phyloP scores from a whole-genome alignment of 805 yeast genomes.

The Kockiozyma suomiensis region DNA sequence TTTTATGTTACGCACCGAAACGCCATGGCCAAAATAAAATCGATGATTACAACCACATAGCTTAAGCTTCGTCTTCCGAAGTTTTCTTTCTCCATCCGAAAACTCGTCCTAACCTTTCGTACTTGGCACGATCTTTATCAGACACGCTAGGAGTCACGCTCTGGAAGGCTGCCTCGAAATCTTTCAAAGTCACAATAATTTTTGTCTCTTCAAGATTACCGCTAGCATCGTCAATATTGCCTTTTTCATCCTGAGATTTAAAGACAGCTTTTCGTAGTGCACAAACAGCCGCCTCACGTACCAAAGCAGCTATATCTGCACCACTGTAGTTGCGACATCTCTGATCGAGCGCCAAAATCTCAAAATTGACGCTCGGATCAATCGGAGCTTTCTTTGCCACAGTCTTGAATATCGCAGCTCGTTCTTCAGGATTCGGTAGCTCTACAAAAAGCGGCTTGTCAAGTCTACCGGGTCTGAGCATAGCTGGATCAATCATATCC shows the following conservation, averaged over 20 bases:
- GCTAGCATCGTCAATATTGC: constrained; percentile 39
- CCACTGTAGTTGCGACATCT: constrained; percentile 91
- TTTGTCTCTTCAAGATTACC: constrained; percentile 39
- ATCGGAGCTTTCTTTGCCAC: constrained; percentile 72
- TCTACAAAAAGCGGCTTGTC: constrained; percentile 93
- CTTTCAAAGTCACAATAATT: constrained; percentile 61
- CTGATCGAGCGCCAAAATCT: constrained; percentile 66
- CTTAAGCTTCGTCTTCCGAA: not conserved
- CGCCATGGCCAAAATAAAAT: not conserved
- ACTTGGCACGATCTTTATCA: constrained; percentile 50
- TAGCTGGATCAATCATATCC: constrained; percentile 97
- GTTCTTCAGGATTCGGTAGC: constrained; percentile 75
- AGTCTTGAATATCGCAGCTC: constrained; percentile 79
- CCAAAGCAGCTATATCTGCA: constrained; percentile 90
- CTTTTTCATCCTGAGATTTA: constrained; percentile 47
- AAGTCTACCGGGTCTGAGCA: constrained; percentile 94
- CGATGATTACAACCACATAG: not conserved
- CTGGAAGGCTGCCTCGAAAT: constrained; percentile 70
- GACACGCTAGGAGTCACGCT: constrained; percentile 88
- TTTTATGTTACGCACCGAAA: too few relatives aligned
- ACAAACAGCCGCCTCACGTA: constrained; percentile 89
- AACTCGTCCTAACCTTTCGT: constrained; percentile 30
- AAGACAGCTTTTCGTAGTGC: constrained; percentile 69
- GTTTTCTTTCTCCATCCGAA: constrained; percentile 32
- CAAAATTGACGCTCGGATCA: constrained; percentile 60